Conservation (phyloP, 805 yeast genomes). For the Candida tibetensis region DNA sequence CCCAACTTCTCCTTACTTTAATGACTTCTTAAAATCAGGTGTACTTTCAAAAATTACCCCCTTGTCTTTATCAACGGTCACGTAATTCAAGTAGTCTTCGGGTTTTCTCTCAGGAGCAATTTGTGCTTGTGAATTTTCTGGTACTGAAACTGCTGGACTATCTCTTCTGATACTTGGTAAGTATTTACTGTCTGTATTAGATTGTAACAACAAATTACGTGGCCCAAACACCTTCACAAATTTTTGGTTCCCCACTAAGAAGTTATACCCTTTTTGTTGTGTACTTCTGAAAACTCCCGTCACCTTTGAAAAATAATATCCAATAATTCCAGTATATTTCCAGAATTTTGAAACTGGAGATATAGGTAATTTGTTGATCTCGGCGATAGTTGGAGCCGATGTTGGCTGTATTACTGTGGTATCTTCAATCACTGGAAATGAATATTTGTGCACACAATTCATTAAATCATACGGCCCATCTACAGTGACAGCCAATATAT, state of each 20-base stretch:
- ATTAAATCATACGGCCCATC: slow-evolving; percentile 47
- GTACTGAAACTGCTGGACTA: background rate
- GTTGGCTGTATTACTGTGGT: background rate
- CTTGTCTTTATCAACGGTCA: slow-evolving; percentile 41
- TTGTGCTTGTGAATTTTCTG: background rate
- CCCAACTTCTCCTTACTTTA: slow-evolving; percentile 13
- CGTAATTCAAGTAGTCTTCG: slow-evolving; percentile 49
- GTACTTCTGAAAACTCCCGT: background rate
- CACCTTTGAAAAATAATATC: slow-evolving; percentile 1
- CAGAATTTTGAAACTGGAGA: slow-evolving; percentile 1
- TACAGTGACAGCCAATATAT: slow-evolving; percentile 50
- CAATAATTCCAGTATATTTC: background rate
- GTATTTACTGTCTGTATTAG: slow-evolving; percentile 28
- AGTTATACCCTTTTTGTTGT: slow-evolving; percentile 7
- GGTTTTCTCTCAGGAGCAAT: slow-evolving; percentile 13
- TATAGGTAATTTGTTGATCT: slow-evolving; percentile 1
- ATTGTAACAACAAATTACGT: slow-evolving; percentile 47
- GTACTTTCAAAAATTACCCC: slow-evolving; percentile 44
- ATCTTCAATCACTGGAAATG: slow-evolving; percentile 11
- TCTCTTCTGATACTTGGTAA: background rate
- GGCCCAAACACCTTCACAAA: slow-evolving; percentile 57
- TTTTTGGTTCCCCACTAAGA: slow-evolving; percentile 33
- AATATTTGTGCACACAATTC: slow-evolving; percentile 33
- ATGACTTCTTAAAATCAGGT: slow-evolving; percentile 37
- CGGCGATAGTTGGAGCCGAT: background rate